Evolutionary conservation across 768 basidiomycete genomes (phyloP), one percentile per base, ranked within the genome.

Genomic region (Hirschioporus abietinus): DNA sequence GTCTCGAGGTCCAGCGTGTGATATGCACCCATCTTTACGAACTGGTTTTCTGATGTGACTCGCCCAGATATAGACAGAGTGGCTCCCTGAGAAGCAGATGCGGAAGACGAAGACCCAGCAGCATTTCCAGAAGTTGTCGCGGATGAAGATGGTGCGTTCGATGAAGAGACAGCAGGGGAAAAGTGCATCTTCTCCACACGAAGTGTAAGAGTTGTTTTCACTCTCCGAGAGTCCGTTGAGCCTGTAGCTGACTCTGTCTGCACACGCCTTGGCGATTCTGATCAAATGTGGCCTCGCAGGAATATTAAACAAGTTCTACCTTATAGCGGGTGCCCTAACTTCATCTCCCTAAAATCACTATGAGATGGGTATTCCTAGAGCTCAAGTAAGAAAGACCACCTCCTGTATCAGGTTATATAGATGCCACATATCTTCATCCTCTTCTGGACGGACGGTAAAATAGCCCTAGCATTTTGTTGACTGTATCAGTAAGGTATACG

Each of bases 391-490:
- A 66, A 42, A 6, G n/a, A 35, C 17, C 60, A 85, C 85, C 76
- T 90, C 83, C 70, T 92, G 87, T 65, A 99, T 97, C 66, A 99
- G 82, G 80, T 99, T 99, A 78, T 99, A 99, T 30, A 98, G 82
- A 83, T 99, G 97, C 96, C 96, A 99, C 91, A 99, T 97, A 76
- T 99, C 97, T 78, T 99, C 97, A 72, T 98, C 95, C 71, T 99
- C 96, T 76, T 99, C 95, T 5, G 96, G 96, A 62, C 93, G 88
- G 60, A 98, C 82, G n/a, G 88, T 93, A 68, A 97, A 92, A 84
- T 95, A 87, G 20, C 96, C 96, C 94, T 96, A 76, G 63, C 6
- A 27, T 36, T 35, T 24, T 36, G 72, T 75, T 70, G 65, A 65
- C 66, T 42, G 70, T 70, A 36, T 64, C 60, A 60, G 27, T 20